A percentile compares a stretch with the other conserved stretches of the same genome.
These are phyloP conservation scores for Dalbergia cochinchinensis DNA, from an alignment of 306 rosid genomes.

Conservation along the genomic window DNA sequence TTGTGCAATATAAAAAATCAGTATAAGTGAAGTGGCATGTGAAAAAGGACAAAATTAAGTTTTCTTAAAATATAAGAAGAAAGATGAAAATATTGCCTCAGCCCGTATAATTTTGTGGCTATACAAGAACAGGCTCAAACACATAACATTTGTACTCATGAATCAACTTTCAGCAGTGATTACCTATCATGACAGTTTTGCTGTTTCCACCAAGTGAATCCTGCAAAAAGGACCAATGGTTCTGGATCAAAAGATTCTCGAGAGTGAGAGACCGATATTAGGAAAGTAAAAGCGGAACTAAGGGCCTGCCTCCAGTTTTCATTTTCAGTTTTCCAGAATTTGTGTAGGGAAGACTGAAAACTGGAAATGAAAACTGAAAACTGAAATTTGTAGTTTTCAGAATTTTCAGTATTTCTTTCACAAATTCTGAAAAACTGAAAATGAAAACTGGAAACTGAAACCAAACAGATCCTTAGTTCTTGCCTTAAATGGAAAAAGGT, in stretches of 20 bases:
- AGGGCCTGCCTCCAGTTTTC: too few relatives aligned
- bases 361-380: too few relatives aligned
- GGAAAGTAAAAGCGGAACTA: slow-evolving; percentile 36
- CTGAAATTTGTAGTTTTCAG: too few relatives aligned
- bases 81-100: slow-evolving; percentile 3
- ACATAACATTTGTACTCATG: not conserved
- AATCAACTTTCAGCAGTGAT: slow-evolving; percentile 46
- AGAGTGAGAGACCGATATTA: slow-evolving; percentile 7
- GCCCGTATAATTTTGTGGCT: slow-evolving; percentile 23
- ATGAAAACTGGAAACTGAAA: too few relatives aligned
- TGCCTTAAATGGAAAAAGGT: slow-evolving; percentile 5
- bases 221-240: slow-evolving; percentile 57
- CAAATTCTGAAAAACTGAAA: too few relatives aligned
- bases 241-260: slow-evolving; percentile 43
- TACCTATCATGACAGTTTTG: slow-evolving; percentile 94
- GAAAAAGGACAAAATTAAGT: not conserved
- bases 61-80: slow-evolving; percentile 28
- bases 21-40: slow-evolving; percentile 19
- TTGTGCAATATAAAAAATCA: not conserved
- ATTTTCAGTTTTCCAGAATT: too few relatives aligned
- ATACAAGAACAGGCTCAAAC: slow-evolving; percentile 27
- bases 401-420: too few relatives aligned
- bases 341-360: too few relatives aligned
- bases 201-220: slow-evolving; percentile 95
- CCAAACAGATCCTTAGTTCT: too few relatives aligned